Percentiles rank a stretch among this genome's conserved stretches.
Conservation (phyloP, 2,329 filamentous ascomycete species). For the Fusarium brachygibbosum region DNA sequence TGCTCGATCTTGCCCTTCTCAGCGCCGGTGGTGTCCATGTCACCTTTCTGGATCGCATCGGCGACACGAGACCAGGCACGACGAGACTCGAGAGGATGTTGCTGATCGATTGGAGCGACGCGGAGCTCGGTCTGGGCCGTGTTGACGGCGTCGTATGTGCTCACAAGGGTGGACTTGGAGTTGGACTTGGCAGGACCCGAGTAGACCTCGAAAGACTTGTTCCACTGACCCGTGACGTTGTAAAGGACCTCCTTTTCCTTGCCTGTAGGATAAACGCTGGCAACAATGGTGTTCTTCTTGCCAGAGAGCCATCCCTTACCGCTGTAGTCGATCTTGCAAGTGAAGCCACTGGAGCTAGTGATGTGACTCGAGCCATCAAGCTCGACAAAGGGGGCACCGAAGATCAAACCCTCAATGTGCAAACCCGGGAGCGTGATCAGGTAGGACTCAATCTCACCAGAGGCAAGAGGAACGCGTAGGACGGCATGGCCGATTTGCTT, state of each 20-base stretch:
- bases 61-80: slow-evolving; percentile 91
- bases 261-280: slow-evolving; percentile 77
- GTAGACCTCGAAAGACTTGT: slow-evolving; percentile 82
- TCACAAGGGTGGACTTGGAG: slow-evolving; percentile 63
- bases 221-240: slow-evolving; percentile 93
- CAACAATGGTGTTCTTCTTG: slow-evolving; percentile 93
- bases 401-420: slow-evolving; percentile 94
- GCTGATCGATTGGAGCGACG: slow-evolving; percentile 79
- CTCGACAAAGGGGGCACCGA: slow-evolving; percentile 89
- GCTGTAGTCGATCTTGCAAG: slow-evolving; percentile 90
- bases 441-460: slow-evolving; percentile 74
- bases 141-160: slow-evolving; percentile 71
- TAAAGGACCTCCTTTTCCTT: slow-evolving; percentile 81
- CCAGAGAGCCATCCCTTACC: slow-evolving; percentile 95
- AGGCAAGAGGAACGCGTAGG: slow-evolving; percentile 73
- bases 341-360: slow-evolving; percentile 86
- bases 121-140: slow-evolving; percentile 74
- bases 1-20: slow-evolving; percentile 95
- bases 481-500: slow-evolving; percentile 94
- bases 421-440: slow-evolving; percentile 91
- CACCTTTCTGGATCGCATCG: slow-evolving; percentile 80
- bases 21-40: slow-evolving; percentile 82
- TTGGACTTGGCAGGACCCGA: slow-evolving; percentile 70
- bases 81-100: slow-evolving; percentile 89
- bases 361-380: slow-evolving; percentile 89